A percentile compares a stretch with the other conserved stretches of the same genome.
Evolutionary conservation across 192 early-diverging fungal genomes (phyloP).

Genomic region (Coemansia sp.): DNA sequence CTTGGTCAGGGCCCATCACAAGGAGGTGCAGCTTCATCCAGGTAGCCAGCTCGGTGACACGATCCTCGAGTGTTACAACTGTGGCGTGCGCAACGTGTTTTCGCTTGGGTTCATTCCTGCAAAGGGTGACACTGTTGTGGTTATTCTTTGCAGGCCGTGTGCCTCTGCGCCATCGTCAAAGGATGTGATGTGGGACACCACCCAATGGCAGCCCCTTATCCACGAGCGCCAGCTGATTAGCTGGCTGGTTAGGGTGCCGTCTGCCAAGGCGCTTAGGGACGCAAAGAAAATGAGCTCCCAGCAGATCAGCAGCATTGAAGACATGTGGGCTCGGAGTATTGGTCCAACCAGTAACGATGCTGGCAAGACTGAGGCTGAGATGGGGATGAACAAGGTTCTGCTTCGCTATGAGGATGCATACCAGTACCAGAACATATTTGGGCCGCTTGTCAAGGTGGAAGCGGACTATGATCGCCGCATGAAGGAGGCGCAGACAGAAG

Average conservation of each 20-base stretch:
- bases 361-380: constrained; percentile 65
- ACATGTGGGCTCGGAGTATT: constrained; percentile 80
- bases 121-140: constrained; percentile 96
- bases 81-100: constrained; percentile 92
- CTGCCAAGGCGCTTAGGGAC: constrained; percentile 78
- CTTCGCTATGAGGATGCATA: constrained; percentile 95
- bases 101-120: constrained; percentile 98
- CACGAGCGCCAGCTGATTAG: constrained; percentile 90
- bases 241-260: constrained; percentile 92
- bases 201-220: constrained; percentile 96
- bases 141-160: constrained; percentile 93
- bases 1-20: constrained; percentile 89
- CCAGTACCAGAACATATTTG: constrained; percentile 96
- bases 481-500: constrained; percentile 93
- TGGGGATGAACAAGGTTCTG: constrained; percentile 77
- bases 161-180: constrained; percentile 86
- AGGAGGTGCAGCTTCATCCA: constrained; percentile 91
- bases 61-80: constrained; percentile 96
- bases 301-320: constrained; percentile 87
- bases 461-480: constrained; percentile 87
- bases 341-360: constrained; percentile 79
- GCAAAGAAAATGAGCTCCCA: constrained; percentile 79
- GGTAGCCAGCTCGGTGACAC: constrained; percentile 93
- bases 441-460: constrained; percentile 92
- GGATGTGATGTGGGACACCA: constrained; percentile 95